phyloP scores from a whole-genome alignment of 2,329 filamentous ascomycete genomes.

The Venturia nashicola region DNA sequence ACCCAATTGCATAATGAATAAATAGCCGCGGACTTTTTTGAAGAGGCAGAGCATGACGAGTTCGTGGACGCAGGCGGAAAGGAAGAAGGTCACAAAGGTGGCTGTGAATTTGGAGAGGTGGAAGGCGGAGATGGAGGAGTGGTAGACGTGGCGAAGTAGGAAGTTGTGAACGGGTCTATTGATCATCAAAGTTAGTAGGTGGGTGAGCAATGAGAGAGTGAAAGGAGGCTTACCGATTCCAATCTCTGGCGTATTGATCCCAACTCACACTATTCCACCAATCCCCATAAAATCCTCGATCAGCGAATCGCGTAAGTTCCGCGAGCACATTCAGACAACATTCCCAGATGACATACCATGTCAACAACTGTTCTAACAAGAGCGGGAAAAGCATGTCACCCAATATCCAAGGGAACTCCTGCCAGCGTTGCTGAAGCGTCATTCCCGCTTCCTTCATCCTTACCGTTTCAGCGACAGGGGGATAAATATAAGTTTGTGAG shows the following conservation, averaged over 20 bases:
- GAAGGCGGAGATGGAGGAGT: constrained; percentile 62
- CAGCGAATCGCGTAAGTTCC: constrained; percentile 65
- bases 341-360: constrained; percentile 73
- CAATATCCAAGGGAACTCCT: constrained; percentile 62
- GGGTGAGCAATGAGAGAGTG: too few relatives aligned
- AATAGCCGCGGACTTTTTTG: constrained; percentile 62
- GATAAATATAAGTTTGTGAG: constrained; percentile 66
- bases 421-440: constrained; percentile 47
- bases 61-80: constrained; percentile 61
- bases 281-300: constrained; percentile 53
- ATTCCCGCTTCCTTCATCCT: constrained; percentile 55
- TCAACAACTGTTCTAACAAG: constrained; percentile 63
- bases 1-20: constrained; percentile 60
- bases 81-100: constrained; percentile 63
- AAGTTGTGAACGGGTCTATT: constrained; percentile 63
- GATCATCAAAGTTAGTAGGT: not conserved
- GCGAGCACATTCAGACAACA: constrained; percentile 58
- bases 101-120: constrained; percentile 58
- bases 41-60: constrained; percentile 73
- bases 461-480: constrained; percentile 55
- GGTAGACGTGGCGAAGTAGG: constrained; percentile 66
- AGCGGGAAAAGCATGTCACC: constrained; percentile 66
- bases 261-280: constrained; percentile 46
- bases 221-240: constrained; percentile 39
- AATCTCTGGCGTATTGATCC: constrained; percentile 70